Conservation (phyloP, 148 eudicot species). For the Rhododendron vialii region DNA sequence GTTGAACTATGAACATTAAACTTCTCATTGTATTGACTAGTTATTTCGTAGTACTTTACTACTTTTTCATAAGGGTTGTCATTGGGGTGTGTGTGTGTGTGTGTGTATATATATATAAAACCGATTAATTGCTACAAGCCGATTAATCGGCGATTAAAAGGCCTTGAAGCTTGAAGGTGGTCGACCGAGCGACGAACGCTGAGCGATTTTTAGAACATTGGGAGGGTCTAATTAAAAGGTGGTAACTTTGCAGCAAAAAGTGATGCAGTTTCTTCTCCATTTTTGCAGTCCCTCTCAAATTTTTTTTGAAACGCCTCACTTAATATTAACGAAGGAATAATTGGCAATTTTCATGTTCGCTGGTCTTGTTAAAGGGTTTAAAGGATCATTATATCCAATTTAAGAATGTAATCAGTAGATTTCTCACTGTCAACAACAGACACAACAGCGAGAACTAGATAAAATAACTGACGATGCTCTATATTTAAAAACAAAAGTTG, state of each 20-base stretch:
- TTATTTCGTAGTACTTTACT: too few species aligned
- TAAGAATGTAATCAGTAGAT: neutral
- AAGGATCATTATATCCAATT: neutral
- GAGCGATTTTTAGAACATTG: too few species aligned
- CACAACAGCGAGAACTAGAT: neutral
- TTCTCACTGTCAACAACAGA: neutral
- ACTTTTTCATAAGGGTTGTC: too few species aligned
- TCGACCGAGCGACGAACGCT: too few species aligned
- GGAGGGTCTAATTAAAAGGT: neutral
- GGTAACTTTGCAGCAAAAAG: neutral
- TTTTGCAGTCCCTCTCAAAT: neutral
- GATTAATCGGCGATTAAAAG: too few species aligned
- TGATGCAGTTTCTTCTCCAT: neutral
- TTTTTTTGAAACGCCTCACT: neutral
- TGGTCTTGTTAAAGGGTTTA: neutral
- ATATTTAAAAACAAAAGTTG: too few species aligned
- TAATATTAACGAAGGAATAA: neutral
- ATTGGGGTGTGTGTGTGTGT: too few species aligned
- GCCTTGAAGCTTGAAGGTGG: too few species aligned
- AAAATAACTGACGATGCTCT: neutral
- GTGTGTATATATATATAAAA: too few species aligned
- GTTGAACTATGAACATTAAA: too few species aligned
- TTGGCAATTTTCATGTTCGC: neutral
- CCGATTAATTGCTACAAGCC: too few species aligned
- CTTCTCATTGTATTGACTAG: too few species aligned